A percentile compares a stretch with the other conserved stretches of the same genome.
Conservation (phyloP, 352 stramenopile genomes). For the Pythium aristosporum region DNA sequence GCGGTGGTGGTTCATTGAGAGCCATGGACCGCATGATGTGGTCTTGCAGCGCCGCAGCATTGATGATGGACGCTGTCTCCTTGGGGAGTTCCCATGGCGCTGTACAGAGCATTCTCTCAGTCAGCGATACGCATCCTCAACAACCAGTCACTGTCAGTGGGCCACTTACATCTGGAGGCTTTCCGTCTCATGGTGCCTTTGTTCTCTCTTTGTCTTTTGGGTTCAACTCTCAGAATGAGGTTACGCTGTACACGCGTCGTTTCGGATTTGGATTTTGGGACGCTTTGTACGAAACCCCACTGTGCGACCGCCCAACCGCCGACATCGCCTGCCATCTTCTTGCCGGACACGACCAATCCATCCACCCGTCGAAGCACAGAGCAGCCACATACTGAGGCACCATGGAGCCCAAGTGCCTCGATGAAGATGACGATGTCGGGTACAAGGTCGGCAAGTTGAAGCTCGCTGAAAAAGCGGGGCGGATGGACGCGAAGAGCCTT, state of each 20-base stretch:
- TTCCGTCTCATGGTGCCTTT: slow-evolving; percentile 1
- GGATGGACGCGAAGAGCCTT: slow-evolving; percentile 46
- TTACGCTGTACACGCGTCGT: background rate
- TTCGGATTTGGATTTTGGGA: slow-evolving; percentile 7
- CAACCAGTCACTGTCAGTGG: background rate
- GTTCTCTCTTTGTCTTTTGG: background rate
- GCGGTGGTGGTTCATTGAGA: slow-evolving; percentile 7
- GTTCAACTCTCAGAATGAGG: background rate
- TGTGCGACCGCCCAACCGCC: background rate
- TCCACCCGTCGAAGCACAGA: background rate
- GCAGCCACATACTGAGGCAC: background rate
- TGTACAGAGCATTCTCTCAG: background rate
- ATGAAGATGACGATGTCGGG: slow-evolving; percentile 55
- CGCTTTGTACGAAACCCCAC: background rate
- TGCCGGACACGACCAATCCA: background rate
- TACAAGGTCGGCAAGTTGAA: slow-evolving; percentile 74
- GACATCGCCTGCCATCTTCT: background rate
- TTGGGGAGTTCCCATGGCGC: slow-evolving; percentile 1
- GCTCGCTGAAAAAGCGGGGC: slow-evolving; percentile 49
- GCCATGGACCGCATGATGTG: slow-evolving; percentile 20
- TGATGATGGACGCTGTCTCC: slow-evolving; percentile 59
- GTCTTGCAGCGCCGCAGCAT: slow-evolving; percentile 71
- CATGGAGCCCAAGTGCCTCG: slow-evolving; percentile 67
- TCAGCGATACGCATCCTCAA: background rate
- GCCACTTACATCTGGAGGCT: background rate